Evolutionary conservation across 2,329 filamentous ascomycete genomes (phyloP).

Genomic region (Aspergillus jensenii): DNA sequence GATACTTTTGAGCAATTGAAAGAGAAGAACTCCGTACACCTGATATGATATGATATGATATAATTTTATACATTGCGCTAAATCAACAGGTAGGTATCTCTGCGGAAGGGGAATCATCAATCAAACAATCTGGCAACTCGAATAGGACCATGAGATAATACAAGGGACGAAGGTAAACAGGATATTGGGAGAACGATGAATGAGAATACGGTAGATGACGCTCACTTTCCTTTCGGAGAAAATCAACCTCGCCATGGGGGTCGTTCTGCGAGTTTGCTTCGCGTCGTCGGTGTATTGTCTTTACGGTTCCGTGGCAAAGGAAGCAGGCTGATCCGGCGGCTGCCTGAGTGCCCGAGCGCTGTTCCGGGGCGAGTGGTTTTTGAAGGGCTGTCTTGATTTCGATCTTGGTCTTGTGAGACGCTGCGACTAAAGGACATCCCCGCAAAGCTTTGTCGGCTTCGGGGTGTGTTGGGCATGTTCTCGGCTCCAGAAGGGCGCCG

Average conservation of each 20-base stretch:
- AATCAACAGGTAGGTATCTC: constrained; percentile 8
- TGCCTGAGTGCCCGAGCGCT: constrained; percentile 39
- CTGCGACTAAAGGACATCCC: constrained; percentile 32
- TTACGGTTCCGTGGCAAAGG: constrained; percentile 37
- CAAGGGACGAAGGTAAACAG: constrained; percentile 4
- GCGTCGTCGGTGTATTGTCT: constrained; percentile 25
- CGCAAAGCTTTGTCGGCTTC: constrained; percentile 41
- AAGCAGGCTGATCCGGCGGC: constrained; percentile 41
- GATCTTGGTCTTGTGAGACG: constrained; percentile 22
- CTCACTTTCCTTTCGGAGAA: constrained; percentile 5
- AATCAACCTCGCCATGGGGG: constrained; percentile 37
- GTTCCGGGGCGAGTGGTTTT: constrained; percentile 38
- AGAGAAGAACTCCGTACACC: constrained; percentile 9
- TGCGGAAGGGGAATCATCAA: constrained; percentile 14
- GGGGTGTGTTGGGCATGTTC: constrained; percentile 30
- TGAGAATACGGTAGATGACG: constrained; percentile 17
- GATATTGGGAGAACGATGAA: constrained; percentile 10
- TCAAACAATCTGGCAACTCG: constrained; percentile 8
- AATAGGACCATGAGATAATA: constrained; percentile 13
- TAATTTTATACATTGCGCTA: constrained; percentile 12
- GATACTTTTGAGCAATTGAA: background rate
- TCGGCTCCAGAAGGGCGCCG: constrained; percentile 25
- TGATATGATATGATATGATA: constrained; percentile 1
- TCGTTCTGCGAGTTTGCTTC: constrained; percentile 30
- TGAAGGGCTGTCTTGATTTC: constrained; percentile 25